Evolutionary conservation across 331 rosid species (phyloP), one percentile per base, ranked within the genome.

Genomic region (Telfairia occidentalis): DNA sequence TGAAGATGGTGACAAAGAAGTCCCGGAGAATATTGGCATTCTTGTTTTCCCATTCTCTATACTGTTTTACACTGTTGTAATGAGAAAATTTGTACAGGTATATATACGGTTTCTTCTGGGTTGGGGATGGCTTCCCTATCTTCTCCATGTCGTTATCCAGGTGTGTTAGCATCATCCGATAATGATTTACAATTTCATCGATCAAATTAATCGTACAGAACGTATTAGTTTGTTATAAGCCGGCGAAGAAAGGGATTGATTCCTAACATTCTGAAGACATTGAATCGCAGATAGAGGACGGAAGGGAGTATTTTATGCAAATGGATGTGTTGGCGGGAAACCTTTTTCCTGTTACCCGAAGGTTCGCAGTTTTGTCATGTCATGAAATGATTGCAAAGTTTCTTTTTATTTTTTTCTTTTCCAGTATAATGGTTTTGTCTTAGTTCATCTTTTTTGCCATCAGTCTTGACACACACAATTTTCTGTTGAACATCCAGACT

Each of bases 311-410:
- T 76, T 87, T 59, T 84, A 83, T 67, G 55, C 86, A 32, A 89
- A 83, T 40, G 77, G 67, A 43, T 81, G 75, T 82, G 75, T 59
- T 72, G 37, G 84, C 13, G 77, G 83, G 79, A 93, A 78, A 73
- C 83, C 84, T 28, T 75, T 83, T 77, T 87, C 88, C 80, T 89
- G 76, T 66, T 79, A 80, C 79, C 85, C 66, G 49, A 84, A 88
- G 98, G 98, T 90, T 76, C 35, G 1, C 54, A 60, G 50, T 48
- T 73, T 48, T 48, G 7, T 34, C n/a, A 32, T 37, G 34, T 8
- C 13, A 19, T 37, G n/a, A n/a, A n/a, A n/a, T n/a, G 59, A 21
- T 35, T 55, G 43, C 69, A 24, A 18, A 49, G 1, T 9, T 0
- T 15, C 15, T 37, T 75, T 42, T 26, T 23, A 11, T 9, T 0